Conservation (phyloP, 495 filamentous ascomycete species). For the Aspergillus incahuasiensis region DNA sequence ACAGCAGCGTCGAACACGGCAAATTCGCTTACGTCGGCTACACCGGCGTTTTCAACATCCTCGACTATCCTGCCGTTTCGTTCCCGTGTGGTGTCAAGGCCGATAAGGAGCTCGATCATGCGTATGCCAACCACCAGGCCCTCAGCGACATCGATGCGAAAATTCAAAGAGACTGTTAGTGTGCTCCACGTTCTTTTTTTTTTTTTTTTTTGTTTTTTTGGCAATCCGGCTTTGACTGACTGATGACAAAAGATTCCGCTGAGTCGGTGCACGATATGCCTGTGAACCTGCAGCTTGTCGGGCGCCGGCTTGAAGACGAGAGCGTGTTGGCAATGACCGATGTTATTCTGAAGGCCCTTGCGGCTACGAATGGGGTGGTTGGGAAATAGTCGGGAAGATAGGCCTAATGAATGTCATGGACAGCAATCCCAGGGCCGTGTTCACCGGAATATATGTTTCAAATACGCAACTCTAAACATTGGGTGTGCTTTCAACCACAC, state of each 20-base stretch:
- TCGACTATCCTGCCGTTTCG: conserved; percentile 9
- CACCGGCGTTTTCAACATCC: conserved; percentile 9
- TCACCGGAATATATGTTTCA: no score
- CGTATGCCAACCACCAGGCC: not conserved
- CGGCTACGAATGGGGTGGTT: not conserved
- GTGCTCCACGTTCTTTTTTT: no score
- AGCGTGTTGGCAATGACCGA: conserved; percentile 2
- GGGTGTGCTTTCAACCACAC: no score
- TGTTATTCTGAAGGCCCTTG: conserved; percentile 5
- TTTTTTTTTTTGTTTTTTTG: no score
- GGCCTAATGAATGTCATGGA: no score
- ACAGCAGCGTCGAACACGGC: conserved; percentile 7
- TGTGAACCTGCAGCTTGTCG: conserved; percentile 7
- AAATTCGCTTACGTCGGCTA: conserved; percentile 11
- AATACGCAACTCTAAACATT: no score
- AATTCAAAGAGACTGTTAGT: conserved; percentile 4
- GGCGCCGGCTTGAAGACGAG: conserved; percentile 7
- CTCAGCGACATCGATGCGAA: conserved; percentile 3
- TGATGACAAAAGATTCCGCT: conserved; percentile 9
- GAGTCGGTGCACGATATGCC: conserved; percentile 8
- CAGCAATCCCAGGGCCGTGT: no score
- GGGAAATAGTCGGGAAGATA: not conserved
- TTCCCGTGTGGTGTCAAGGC: conserved; percentile 8
- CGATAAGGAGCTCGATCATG: not conserved
- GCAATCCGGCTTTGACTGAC: no score